These are phyloP conservation scores for Xanthoconium purpureum DNA, from an alignment of 768 basidiomycete genomes.

Conservation along the genomic window DNA sequence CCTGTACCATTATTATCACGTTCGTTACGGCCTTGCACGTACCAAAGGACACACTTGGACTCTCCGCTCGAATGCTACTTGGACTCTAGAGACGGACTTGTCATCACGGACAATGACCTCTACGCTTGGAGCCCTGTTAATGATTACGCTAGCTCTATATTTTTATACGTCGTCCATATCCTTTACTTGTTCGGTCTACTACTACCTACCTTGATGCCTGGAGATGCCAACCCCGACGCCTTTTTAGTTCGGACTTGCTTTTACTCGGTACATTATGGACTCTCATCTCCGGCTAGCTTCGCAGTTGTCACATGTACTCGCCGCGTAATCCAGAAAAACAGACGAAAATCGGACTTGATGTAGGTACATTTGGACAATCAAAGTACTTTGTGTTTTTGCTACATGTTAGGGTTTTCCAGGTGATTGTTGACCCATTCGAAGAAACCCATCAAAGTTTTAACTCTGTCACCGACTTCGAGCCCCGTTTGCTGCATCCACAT, in stretches of 20 bases:
- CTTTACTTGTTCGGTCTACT: conserved; percentile 5
- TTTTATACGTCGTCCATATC: conserved; percentile 23
- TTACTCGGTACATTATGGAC: conserved; percentile 12
- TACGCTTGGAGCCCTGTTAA: conserved; percentile 20
- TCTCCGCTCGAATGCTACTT: conserved; percentile 14
- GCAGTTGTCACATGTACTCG: conserved; percentile 3
- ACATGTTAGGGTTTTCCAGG: no score
- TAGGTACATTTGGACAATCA: conserved; percentile 47
- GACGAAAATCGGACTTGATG: conserved; percentile 83
- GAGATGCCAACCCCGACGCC: background rate
- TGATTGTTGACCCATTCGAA: no score
- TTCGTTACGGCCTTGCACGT: conserved; percentile 25
- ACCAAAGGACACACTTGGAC: conserved; percentile 25
- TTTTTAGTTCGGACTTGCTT: conserved; percentile 9
- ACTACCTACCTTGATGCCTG: background rate
- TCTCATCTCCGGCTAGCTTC: conserved; percentile 1
- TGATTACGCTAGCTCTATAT: conserved; percentile 29
- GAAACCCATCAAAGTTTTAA: no score
- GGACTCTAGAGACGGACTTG: conserved; percentile 30
- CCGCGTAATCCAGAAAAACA: conserved; percentile 42
- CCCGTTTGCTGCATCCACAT: no score
- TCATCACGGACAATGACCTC: conserved; percentile 16
- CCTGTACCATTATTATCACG: conserved; percentile 16
- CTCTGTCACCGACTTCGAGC: no score
- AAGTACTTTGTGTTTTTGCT: background rate